Evolutionary conservation across 2,329 filamentous ascomycete species (phyloP), one percentile per base, ranked within the genome.

Genomic region (Botrytis aclada): DNA sequence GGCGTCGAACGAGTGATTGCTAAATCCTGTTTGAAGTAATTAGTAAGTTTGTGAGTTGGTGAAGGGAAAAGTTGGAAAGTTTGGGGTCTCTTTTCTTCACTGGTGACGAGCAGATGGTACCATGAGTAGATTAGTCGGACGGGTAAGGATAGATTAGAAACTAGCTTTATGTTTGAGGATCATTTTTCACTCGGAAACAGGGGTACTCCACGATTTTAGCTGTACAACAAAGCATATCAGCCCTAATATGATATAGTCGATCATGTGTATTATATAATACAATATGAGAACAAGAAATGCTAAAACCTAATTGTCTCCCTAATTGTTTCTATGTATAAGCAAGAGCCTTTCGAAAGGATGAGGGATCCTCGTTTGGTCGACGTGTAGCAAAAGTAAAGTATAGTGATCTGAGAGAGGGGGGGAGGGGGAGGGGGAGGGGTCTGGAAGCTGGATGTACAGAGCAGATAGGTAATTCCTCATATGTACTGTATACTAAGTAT

Each of bases 151-250:
- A 32, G 39, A 37, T 16, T 32, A 32, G 39, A 37, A 61, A 71
- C 77, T 66, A 75, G 78, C 76, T 77, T 78, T 56, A 72, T 73
- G 78, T 79, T 80, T 79, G 78, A 80, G 78, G 78, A 80, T 80
- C 79, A 56, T 77, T 74, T 76, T 75, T 76, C 74, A 71, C 39
- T 61, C 73, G 67, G 73, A 54, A 62, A 69, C 63, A 71, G 75
- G 78, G 74, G 43, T 69, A 61, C 72, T 76, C 77, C 76, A 77
- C 76, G 74, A 76, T 76, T 74, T 75, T 74, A 76, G 67, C 54
- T 73, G 74, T 71, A 76, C 76, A 78, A 70, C 77, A 74, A 73
- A 74, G 73, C 77, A 78, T 79, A 80, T 79, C 78, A 79, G 77
- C 76, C 76, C 75, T 77, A 75, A 74, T 79, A 79, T 76, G 14